Base-by-base conservation (phyloP, 2,329 filamentous ascomycete genomes). In the Ceratocystis lukuohia region DNA sequence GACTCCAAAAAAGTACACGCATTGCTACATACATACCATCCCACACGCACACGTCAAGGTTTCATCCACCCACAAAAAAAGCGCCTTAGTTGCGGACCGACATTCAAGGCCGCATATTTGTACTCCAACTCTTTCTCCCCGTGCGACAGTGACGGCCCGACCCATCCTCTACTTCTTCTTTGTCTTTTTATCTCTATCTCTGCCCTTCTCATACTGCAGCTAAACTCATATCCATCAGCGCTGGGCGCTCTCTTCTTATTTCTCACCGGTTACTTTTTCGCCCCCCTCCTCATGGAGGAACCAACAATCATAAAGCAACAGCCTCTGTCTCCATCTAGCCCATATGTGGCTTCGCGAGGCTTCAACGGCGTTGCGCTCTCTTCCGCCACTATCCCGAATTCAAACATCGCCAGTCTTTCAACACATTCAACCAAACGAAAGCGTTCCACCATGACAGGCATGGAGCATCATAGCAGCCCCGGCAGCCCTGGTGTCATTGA, bases 391-490 rank as follows among this genome's bases (percentile, higher is more conserved):
- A 75, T 76, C 72, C 76, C 75, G 71, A 75, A 76, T 74, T 78
- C 77, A 74, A 78, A 77, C 69, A 75, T 77, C 70, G 6, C 17
- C 28, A 57, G 28, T 20, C 22, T 57, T 57, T 79, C 79, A 65
- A 77, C 78, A 73, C 83, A 80, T 73, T 81, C 81, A 72, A 82
- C 80, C 33, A 87, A 87, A 77, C 78, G 84, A 72, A 87, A 87
- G 79, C 74, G 77, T 66, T 84, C 79, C 71, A 79, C 75, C 64
- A 74, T 82, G 69, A 73, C 74, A 25, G 74, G 74, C 30, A 76
- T 82, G 68, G 84, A 41, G 37, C 37, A 86, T 67, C 66, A 67
- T 33, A 86, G 83, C 73, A 86, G 84, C 70, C 84, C 84, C 2
- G 83, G 80, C 30, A 86, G 82, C 71, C 77, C 80, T 62, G 80